Evolutionary conservation across 768 basidiomycete genomes (phyloP).

Genomic region (Rhodotorula paludigena): DNA sequence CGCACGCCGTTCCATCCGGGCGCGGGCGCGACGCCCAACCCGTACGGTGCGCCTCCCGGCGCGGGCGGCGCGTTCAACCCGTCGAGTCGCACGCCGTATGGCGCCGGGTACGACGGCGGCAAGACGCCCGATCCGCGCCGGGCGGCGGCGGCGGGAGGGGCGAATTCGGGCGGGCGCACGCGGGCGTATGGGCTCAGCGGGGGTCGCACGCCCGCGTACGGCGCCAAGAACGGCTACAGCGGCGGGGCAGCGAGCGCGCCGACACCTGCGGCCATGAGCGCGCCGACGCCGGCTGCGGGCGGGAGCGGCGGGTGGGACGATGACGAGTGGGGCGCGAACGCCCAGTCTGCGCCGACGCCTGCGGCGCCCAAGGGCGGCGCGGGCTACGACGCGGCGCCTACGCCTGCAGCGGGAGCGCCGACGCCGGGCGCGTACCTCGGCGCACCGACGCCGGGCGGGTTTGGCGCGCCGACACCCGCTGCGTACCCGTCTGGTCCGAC

Average conservation of each 20-base stretch:
- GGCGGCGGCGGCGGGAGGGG: not conserved
- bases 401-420: slow-evolving; percentile 38
- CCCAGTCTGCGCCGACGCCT: slow-evolving; percentile 16
- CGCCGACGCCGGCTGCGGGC: slow-evolving; percentile 22
- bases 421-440: slow-evolving; percentile 20
- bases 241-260: slow-evolving; percentile 26
- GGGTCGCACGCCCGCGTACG: slow-evolving; percentile 23
- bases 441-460: slow-evolving; percentile 52
- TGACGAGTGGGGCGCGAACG: slow-evolving; percentile 26
- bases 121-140: slow-evolving; percentile 27
- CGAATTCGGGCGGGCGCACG: slow-evolving; percentile 10
- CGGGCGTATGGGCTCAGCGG: slow-evolving; percentile 20
- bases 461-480: slow-evolving; percentile 50
- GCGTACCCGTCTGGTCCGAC: slow-evolving; percentile 46
- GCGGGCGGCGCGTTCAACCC: slow-evolving; percentile 10
- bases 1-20: not conserved
- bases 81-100: slow-evolving; percentile 22
- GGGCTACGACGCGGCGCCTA: slow-evolving; percentile 41
- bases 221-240: slow-evolving; percentile 20
- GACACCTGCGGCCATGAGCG: slow-evolving; percentile 16
- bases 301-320: slow-evolving; percentile 20
- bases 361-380: not conserved
- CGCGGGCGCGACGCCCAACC: slow-evolving; percentile 4
- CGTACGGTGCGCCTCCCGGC: slow-evolving; percentile 1
- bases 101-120: slow-evolving; percentile 20